Base-by-base conservation (phyloP, 176 grass and related monocot species). In the Carex parvula region DNA sequence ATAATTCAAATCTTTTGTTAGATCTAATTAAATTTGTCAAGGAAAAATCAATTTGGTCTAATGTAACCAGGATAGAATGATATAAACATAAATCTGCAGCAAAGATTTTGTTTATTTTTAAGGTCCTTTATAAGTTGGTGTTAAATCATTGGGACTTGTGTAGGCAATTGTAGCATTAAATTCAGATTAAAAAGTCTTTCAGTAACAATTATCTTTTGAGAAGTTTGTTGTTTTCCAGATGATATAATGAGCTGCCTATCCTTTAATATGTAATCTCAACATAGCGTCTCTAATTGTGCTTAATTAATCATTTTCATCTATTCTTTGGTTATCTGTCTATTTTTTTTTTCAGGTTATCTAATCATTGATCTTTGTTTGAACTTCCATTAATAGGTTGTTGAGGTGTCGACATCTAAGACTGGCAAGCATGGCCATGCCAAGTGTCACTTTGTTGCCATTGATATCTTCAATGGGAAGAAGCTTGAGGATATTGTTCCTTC, bases 401-500 rank as follows among this genome's bases (percentile, higher is more conserved):
- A 97, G 88, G 94, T 97, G 44, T 97, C 94, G 52, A 97, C 94
- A 70, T 97, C 94, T 5, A 97, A 97, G 92, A 97, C 94, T 71
- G 94, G 94, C 55, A 97, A 97, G 88, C 94, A 97, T 8, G 94
- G 94, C 48, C 92, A 97, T 50, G 94, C 94, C 39, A 97, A 97
- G 67, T 94, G 94, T 21, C 94, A 97, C 88, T 97, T 97, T 89
- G 94, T 97, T 74, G 94, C 85, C 57, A 94, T 94, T 80, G 94
- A 97, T 82, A 87, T 97, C 69, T 97, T 97, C 88, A 97, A 97
- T 75, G 92, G 87, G 7, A 97, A 97, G 79, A 97, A 97, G 85
- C 92, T 94, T 83, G 92, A 94, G 74, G 94, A 97, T 94, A 97
- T 97, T 70, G 94, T 97, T 64, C 94, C 94, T 22, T 97, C 94